These are phyloP conservation scores for Ganoderma multipileum DNA, from an alignment of 1,284 basidiomycete genomes.

Conservation along the genomic window DNA sequence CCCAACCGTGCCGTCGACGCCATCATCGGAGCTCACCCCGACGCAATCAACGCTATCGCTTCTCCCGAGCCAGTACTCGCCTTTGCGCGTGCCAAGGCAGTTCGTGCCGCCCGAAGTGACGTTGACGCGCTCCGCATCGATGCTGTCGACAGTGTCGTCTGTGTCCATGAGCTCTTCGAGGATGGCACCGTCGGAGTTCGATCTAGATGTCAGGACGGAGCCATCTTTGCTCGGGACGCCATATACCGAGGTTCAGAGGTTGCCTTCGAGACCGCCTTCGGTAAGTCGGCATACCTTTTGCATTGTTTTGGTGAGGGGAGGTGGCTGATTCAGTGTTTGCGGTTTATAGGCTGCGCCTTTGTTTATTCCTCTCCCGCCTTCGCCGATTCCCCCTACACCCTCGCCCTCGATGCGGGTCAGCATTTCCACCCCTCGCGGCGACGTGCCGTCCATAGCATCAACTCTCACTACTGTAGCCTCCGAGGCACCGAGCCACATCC, in stretches of 20 bases:
- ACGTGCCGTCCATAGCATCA: constrained; percentile 62
- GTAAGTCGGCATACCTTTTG: constrained; percentile 40
- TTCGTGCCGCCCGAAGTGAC: constrained; percentile 27
- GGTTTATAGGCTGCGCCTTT: constrained; percentile 39
- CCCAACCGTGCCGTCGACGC: constrained; percentile 32
- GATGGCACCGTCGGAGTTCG: constrained; percentile 45
- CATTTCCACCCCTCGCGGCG: constrained; percentile 67
- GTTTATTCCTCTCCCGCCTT: constrained; percentile 45
- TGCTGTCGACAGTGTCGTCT: constrained; percentile 48
- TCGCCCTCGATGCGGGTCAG: constrained; percentile 61
- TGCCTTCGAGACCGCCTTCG: constrained; percentile 31
- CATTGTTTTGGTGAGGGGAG: neutral
- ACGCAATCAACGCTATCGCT: constrained; percentile 38
- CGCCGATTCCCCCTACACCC: constrained; percentile 44
- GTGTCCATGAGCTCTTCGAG: constrained; percentile 47
- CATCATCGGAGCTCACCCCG: constrained; percentile 40
- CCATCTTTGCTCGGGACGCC: constrained; percentile 59
- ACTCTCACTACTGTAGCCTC: constrained; percentile 59
- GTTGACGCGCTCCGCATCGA: constrained; percentile 46
- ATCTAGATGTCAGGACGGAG: constrained; percentile 51
- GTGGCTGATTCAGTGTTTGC: constrained; percentile 20
- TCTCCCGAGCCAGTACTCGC: constrained; percentile 39
- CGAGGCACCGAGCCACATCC: constrained; percentile 47
- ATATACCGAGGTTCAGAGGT: constrained; percentile 14
- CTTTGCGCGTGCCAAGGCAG: constrained; percentile 35